phyloP scores from a whole-genome alignment of 2,329 filamentous ascomycete species.

The Dactylellina sp. region DNA sequence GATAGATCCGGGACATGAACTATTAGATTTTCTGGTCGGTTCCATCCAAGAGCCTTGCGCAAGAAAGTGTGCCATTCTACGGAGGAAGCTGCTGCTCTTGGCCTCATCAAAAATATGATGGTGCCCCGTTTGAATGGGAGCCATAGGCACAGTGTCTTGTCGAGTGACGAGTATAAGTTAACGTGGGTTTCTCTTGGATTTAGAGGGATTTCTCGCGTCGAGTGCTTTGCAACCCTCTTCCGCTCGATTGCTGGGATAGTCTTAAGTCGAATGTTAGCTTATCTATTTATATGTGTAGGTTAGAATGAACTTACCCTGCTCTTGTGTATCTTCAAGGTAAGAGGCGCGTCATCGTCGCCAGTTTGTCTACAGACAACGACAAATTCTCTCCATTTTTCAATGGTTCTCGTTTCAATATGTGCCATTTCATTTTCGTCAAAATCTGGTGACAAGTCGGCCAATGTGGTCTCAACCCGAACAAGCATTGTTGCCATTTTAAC shows the following conservation, averaged over 20 bases:
- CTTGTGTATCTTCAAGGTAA: slow-evolving; percentile 72
- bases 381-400: slow-evolving; percentile 76
- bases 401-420: slow-evolving; percentile 70
- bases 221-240: slow-evolving; percentile 68
- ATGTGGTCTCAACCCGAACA: slow-evolving; percentile 71
- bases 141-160: slow-evolving; percentile 76
- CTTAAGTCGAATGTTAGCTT: slow-evolving; percentile 20
- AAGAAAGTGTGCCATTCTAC: slow-evolving; percentile 78
- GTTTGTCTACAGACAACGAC: slow-evolving; percentile 72
- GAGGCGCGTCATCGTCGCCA: slow-evolving; percentile 69
- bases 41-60: slow-evolving; percentile 71
- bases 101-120: slow-evolving; percentile 73
- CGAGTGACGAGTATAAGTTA: slow-evolving; percentile 74
- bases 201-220: slow-evolving; percentile 71
- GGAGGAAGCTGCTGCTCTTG: slow-evolving; percentile 72
- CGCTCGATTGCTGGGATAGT: slow-evolving; percentile 71
- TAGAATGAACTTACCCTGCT: slow-evolving; percentile 67
- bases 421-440: slow-evolving; percentile 74
- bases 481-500: slow-evolving; percentile 78
- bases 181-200: slow-evolving; percentile 69
- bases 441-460: slow-evolving; percentile 70
- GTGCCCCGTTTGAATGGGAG: slow-evolving; percentile 69
- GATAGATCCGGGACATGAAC: slow-evolving; percentile 74
- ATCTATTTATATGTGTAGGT: neutral
- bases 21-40: slow-evolving; percentile 69